Conservation (phyloP, 2,329 filamentous ascomycete genomes). For the Cordyceps pruinosa region DNA sequence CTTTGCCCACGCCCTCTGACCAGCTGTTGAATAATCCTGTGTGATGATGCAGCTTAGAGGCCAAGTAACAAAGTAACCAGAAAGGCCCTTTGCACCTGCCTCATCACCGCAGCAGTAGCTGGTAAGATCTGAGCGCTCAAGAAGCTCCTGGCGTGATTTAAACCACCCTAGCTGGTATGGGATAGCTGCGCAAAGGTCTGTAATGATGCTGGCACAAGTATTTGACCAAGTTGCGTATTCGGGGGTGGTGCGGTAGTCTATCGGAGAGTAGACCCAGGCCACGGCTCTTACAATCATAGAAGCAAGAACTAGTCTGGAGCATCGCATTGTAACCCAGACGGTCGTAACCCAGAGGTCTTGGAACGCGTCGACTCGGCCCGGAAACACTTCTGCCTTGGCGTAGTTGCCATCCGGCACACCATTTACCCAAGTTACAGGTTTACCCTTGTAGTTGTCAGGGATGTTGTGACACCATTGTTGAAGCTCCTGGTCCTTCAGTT, state of each 20-base stretch:
- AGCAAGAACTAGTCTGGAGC: slow-evolving; percentile 47
- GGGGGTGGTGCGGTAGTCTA: slow-evolving; percentile 56
- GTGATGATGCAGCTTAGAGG: slow-evolving; percentile 46
- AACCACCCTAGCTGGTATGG: slow-evolving; percentile 57
- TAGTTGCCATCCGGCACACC: slow-evolving; percentile 46
- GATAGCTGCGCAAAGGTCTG: slow-evolving; percentile 54
- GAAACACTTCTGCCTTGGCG: slow-evolving; percentile 47
- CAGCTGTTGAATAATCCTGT: slow-evolving; percentile 53
- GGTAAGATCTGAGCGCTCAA: slow-evolving; percentile 33
- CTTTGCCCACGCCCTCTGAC: slow-evolving; percentile 48
- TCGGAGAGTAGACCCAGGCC: slow-evolving; percentile 53
- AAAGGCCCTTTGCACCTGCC: slow-evolving; percentile 44
- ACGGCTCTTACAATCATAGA: slow-evolving; percentile 51
- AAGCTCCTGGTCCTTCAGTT: slow-evolving; percentile 46
- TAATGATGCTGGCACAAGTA: slow-evolving; percentile 45
- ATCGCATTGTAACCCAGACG: slow-evolving; percentile 49
- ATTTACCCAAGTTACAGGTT: slow-evolving; percentile 51
- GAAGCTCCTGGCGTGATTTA: slow-evolving; percentile 35
- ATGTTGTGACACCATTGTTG: slow-evolving; percentile 44
- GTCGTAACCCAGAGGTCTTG: slow-evolving; percentile 52
- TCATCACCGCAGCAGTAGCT: slow-evolving; percentile 45
- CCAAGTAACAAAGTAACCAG: slow-evolving; percentile 55
- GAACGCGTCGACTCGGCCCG: slow-evolving; percentile 54
- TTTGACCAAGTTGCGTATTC: slow-evolving; percentile 51
- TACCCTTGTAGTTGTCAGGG: slow-evolving; percentile 43